phyloP scores from a whole-genome alignment of 345 rosid species.

The Eutrema yunnanense region DNA sequence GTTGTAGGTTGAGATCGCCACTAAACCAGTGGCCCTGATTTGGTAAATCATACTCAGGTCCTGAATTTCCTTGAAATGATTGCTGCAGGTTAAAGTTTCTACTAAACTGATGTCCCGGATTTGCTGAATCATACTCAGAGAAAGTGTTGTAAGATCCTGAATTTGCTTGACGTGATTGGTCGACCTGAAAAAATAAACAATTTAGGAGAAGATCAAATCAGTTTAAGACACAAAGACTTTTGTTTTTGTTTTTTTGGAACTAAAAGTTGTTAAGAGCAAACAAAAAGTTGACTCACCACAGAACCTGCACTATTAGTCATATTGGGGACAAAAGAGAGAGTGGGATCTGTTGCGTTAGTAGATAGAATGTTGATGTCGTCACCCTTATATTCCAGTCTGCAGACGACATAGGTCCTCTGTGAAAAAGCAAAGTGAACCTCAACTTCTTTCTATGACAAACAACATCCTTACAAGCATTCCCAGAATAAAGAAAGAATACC shows the following conservation, averaged over 20 bases:
- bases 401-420: slow-evolving; percentile 15
- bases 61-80: background rate
- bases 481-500: background rate
- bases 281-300: slow-evolving; percentile 16
- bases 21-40: background rate
- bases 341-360: background rate
- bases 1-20: background rate
- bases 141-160: background rate
- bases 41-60: background rate
- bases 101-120: background rate
- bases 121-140: background rate
- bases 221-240: background rate
- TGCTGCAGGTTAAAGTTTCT: background rate
- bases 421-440: background rate
- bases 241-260: background rate
- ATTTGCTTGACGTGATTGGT: slow-evolving; percentile 11
- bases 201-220: background rate
- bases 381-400: slow-evolving; percentile 26
- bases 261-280: background rate
- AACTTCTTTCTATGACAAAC: no score
- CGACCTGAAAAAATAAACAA: background rate
- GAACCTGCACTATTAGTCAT: slow-evolving; percentile 10
- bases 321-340: background rate
- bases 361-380: background rate
- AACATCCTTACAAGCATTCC: no score